A percentile compares a stretch with the other conserved stretches of the same genome.
Evolutionary conservation across 148 eudicot genomes (phyloP).

Genomic region (Rhododendron molle): DNA sequence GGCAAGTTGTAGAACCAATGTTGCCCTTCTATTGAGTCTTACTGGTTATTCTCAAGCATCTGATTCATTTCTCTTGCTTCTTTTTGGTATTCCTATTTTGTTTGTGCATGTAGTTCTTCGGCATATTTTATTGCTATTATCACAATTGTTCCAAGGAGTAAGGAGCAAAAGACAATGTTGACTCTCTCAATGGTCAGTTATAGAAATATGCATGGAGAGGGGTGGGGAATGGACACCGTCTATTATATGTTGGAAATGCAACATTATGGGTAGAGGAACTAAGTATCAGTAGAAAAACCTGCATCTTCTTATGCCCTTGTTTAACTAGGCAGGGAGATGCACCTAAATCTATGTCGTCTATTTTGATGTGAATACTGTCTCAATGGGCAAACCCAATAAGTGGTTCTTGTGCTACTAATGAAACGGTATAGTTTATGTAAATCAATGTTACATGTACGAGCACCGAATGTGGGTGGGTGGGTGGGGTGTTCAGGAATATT

Average conservation of each 20-base stretch:
- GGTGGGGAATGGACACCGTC: neutral
- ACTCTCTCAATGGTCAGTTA: neutral
- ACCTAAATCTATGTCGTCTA: neutral
- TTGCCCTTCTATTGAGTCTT: neutral
- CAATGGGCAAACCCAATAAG: neutral
- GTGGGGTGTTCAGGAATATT: neutral
- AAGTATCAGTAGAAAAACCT: neutral
- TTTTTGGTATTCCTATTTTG: neutral
- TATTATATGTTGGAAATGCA: neutral
- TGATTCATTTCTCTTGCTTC: neutral
- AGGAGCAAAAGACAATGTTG: neutral
- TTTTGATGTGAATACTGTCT: neutral
- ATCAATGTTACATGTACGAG: neutral
- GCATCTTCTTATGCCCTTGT: neutral
- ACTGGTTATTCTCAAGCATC: neutral
- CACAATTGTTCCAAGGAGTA: neutral
- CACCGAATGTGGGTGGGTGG: neutral
- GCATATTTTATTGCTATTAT: neutral
- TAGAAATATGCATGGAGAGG: neutral
- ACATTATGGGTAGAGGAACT: neutral
- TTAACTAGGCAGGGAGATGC: neutral
- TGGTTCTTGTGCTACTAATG: neutral
- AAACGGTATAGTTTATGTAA: neutral
- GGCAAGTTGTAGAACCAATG: constrained; percentile 31
- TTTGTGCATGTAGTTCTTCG: neutral